Base-by-base conservation (phyloP, 2,329 filamentous ascomycete genomes). In the Tolypocladium sp. region DNA sequence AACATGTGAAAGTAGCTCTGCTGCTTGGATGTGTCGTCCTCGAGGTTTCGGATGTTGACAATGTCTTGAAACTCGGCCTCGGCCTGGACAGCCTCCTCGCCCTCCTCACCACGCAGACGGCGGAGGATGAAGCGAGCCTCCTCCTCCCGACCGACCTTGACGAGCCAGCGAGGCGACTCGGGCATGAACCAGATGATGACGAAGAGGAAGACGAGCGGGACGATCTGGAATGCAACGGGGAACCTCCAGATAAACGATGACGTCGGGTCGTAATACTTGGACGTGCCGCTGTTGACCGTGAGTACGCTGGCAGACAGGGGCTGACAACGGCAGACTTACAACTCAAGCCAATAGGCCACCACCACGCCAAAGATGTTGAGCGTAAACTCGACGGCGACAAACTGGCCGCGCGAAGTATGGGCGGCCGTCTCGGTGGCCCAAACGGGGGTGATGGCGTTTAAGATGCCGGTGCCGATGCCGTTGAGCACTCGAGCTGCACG, bases 351-450 rank as follows among this genome's bases (percentile, higher is more conserved):
- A 63, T 89, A 89, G 3, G 73, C 73, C 3, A 75, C 70, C 0
- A 86, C 82, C 0, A 89, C 85, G 65, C 87, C 87, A 55, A 89
- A 84, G 61, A 90, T 89, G 67, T 90, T 91, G 10, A 90, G 71
- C 0, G 86, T 90, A 62, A 91, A 90, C 65, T 90, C 87, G 58
- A 89, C 85, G 12, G 86, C 84, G 59, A 90, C 83, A 62, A 89
- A 88, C 55, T 85, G 80, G 7, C 88, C 88, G 46, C 88, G 81
- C 2, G 82, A 85, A 0, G 81, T 88, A 66, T 89, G 84, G 44
- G 87, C 82, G 0, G 85, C 83, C 0, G 84, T 87, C 70, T 90
- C 88, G 0, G 87, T 87, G 1, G 86, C 85, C 85, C 85, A 90
- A 4, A 89, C 86, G 0, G 87, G 87, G 0, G 87, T 82, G 62